These are phyloP conservation scores for Desmodesmus armatus DNA, from an alignment of 139 green algal genomes.

Conservation along the genomic window DNA sequence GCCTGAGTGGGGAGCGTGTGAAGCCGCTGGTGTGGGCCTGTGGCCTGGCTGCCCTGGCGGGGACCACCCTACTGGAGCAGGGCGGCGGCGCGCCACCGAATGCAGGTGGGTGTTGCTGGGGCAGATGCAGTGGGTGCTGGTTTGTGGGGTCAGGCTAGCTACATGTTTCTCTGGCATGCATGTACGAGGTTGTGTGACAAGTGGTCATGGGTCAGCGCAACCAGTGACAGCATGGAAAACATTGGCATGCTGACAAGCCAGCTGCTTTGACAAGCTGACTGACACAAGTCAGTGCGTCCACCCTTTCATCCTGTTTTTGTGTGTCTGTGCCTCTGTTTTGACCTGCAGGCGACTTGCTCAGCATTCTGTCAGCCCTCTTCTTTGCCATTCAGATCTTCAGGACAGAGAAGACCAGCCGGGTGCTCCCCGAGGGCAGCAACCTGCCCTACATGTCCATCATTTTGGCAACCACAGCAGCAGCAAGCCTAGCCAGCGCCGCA, in stretches of 20 bases:
- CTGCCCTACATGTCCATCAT: conserved; percentile 66
- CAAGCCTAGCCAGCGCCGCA: conserved; percentile 11
- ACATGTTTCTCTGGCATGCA: not conserved
- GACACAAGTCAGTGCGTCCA: too few relatives aligned
- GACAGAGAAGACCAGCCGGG: conserved; percentile 60
- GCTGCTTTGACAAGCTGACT: too few relatives aligned
- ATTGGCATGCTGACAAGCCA: too few relatives aligned
- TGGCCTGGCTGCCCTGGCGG: conserved; percentile 67
- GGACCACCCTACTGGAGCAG: conserved; percentile 76
- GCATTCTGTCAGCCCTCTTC: conserved; percentile 72
- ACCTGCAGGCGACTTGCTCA: conserved; percentile 74
- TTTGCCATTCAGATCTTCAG: conserved; percentile 83
- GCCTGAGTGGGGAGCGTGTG: conserved; percentile 70
- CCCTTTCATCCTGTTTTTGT: too few relatives aligned
- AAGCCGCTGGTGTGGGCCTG: conserved; percentile 70
- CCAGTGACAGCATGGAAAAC: too few relatives aligned
- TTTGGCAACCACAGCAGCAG: conserved; percentile 54
- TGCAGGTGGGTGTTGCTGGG: conserved; percentile 20
- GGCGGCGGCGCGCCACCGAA: conserved; percentile 42
- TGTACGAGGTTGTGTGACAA: not conserved
- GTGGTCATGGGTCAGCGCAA: not conserved
- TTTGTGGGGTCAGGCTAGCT: not conserved
- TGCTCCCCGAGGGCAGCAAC: conserved; percentile 40
- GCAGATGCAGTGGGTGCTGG: not conserved
- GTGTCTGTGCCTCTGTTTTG: not conserved